A percentile compares a stretch with the other conserved stretches of the same genome.
phyloP scores from a whole-genome alignment of 2,329 filamentous ascomycete genomes.

The Aspergillus sp. region DNA sequence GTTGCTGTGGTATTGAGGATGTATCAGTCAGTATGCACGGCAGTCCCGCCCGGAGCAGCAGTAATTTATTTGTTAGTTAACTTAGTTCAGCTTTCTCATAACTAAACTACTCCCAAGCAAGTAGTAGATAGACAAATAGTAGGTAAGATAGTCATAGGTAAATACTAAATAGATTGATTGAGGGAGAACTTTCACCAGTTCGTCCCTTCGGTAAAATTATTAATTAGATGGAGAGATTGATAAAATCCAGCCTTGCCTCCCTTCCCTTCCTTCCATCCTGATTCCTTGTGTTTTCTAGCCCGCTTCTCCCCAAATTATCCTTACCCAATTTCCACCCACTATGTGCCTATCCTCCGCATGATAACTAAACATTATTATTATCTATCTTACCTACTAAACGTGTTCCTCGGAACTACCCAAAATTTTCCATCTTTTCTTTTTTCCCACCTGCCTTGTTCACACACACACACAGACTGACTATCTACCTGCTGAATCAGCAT shows the following conservation, averaged over 20 bases:
- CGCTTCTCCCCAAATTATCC: not conserved
- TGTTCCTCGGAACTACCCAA: not conserved
- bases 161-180: not conserved
- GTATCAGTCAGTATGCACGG: not conserved
- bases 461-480: too few species aligned
- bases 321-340: not conserved
- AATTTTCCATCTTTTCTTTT: not conserved
- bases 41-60: not conserved
- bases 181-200: too few species aligned
- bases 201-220: too few species aligned
- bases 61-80: too few species aligned
- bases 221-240: not conserved
- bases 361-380: not conserved
- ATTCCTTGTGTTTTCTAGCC: constrained; percentile 1
- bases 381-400: not conserved
- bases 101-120: too few species aligned
- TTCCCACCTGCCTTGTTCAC: not conserved
- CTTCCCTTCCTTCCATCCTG: not conserved
- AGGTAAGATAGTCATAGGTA: not conserved
- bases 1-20: not conserved
- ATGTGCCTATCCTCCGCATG: not conserved
- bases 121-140: too few species aligned
- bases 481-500: constrained; percentile 18
- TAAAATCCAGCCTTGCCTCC: not conserved
- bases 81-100: too few species aligned